A percentile compares a stretch with the other conserved stretches of the same genome.
These are phyloP conservation scores for Beauveria bassiana DNA, from an alignment of 2,329 filamentous ascomycete species.

Conservation along the genomic window DNA sequence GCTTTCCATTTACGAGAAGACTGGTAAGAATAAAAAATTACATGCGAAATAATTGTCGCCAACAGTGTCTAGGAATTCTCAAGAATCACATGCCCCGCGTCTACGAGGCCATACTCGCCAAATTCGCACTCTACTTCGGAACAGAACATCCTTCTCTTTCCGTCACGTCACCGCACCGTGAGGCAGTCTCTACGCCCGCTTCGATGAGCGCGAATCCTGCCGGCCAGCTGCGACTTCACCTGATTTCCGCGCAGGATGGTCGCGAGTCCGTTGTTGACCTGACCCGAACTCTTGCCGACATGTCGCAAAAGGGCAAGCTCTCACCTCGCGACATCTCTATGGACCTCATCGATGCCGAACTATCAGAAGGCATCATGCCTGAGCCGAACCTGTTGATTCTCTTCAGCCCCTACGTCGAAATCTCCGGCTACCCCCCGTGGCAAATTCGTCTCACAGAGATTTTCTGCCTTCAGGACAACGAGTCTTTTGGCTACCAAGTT, in stretches of 20 bases:
- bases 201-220: constrained; percentile 22
- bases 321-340: constrained; percentile 71
- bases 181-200: constrained; percentile 24
- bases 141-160: constrained; percentile 63
- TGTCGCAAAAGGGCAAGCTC: constrained; percentile 86
- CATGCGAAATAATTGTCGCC: constrained; percentile 2
- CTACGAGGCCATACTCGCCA: constrained; percentile 69
- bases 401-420: constrained; percentile 74
- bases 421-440: constrained; percentile 94
- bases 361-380: constrained; percentile 69
- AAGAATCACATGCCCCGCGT: constrained; percentile 85
- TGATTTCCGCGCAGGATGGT: constrained; percentile 83
- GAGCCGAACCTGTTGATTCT: constrained; percentile 87
- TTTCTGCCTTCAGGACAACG: constrained; percentile 68
- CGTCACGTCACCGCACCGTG: constrained; percentile 36
- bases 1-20: constrained; percentile 87
- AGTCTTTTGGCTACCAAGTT: constrained; percentile 85
- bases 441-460: constrained; percentile 93
- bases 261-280: constrained; percentile 91
- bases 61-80: constrained; percentile 58
- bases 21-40: constrained; percentile 48
- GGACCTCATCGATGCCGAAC: constrained; percentile 83
- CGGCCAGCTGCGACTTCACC: constrained; percentile 53
- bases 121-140: constrained; percentile 83
- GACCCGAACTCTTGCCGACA: constrained; percentile 87